Base-by-base conservation (phyloP, 345 rosid species). In the Raphanus sativus region DNA sequence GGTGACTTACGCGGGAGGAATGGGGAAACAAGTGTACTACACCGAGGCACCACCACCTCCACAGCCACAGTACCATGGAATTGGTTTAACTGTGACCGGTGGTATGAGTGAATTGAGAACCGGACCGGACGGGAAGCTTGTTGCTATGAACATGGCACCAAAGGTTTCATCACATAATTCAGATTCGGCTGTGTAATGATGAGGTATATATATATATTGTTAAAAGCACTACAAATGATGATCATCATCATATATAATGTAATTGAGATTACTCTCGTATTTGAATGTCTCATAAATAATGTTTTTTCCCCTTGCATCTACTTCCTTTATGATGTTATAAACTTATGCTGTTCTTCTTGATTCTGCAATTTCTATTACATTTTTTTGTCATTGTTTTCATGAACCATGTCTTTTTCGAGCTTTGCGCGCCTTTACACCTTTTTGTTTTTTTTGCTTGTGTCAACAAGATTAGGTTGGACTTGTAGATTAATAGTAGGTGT, bases 21-120 rank as follows among this genome's bases (percentile, higher is more conserved):
- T 64, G 1, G 92, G 92, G 56, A 84, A 93, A 75, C 97, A 88
- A 75, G 89, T 91, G 12, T 90, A 86, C 74, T 94, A 94, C 55
- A 78, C 81, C 0, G 81, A 73, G 13, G 77, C 77, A 73, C 28
- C 84, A 16, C 85, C 83, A 4, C 84, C 83, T 10, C 85, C 81
- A 4, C 88, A 80, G 73, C 84, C 84, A 21, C 88, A 80, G 73
- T 89, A 85, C 59, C 94, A 86, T 63, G 95, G 90, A 6, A 82
- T 77, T 63, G 91, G 89, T 10, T 70, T 83, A 63, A 81, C 87
- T 0, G 87, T 76, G 50, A 83, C 54, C 54, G 54, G 74, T 26
- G 88, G 85, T 28, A 30, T 70, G 71, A 62, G 13, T 4, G 76
- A 71, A 62, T 0, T 77, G 67, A 77, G 76, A 77, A 77, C 62